Evolutionary conservation across 345 rosid genomes (phyloP), one percentile per base, ranked within the genome.

Genomic region (Camelina sativa): DNA sequence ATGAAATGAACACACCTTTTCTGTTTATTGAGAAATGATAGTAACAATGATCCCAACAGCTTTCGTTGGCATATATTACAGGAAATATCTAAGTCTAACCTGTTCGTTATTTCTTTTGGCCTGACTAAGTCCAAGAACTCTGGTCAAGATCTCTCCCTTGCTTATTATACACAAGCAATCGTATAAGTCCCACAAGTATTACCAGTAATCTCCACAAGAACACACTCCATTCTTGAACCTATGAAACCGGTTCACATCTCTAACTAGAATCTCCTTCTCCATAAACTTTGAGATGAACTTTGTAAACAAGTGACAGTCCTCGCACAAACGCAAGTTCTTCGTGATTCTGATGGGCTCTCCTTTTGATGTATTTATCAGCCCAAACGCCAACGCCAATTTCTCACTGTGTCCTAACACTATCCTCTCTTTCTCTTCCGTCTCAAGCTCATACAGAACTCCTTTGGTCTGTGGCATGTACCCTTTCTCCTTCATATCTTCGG

Each of bases 161-260:
- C 60, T 77, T 65, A 35, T 56, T 25, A 56, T 64, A 71, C 76
- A 71, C 62, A 72, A 77, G 48, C 72, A 65, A 77, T 46, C 22
- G 62, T 77, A 77, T 46, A 65, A 19, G 19, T 47, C 46, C 28
- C 30, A 63, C 3, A 77, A 28, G 55, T 57, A 28, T 71, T 79
- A 89, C 90, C 97, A 94, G 69, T 89, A 91, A 82, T 89, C 96
- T 57, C 91, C 88, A 81, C 96, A 91, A 2, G 98, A 91, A 79
- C 97, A 93, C 25, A 83, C 87, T 37, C 97, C 97, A 54, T 89
- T 78, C 19, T 62, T 82, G 23, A 94, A 94, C 85, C 84, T 84
- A 83, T 94, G 98, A 76, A 89, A 84, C 38, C 97, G 88, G 73
- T 94, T 94, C 53, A 89, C 93, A 68, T 91, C 97, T 41, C 90